phyloP scores from a whole-genome alignment of 2,329 filamentous ascomycete genomes.

The Bipolaris gigantea region DNA sequence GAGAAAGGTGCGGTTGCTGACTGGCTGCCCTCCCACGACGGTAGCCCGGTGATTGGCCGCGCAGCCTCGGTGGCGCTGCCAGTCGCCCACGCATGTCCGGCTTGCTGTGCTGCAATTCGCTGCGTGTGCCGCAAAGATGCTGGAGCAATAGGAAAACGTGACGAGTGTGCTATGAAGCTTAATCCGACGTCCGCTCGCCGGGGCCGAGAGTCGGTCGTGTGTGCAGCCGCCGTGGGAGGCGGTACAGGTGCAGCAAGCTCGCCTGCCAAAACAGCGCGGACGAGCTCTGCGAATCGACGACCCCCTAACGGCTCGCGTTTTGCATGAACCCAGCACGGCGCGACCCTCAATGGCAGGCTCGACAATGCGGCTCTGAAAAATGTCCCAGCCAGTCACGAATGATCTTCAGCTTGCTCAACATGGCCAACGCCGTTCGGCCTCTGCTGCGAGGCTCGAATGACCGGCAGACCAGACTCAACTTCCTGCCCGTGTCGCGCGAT shows the following conservation, averaged over 20 bases:
- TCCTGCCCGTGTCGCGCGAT: slow-evolving; percentile 35
- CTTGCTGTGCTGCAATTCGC: slow-evolving; percentile 24
- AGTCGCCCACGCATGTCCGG: slow-evolving; percentile 14
- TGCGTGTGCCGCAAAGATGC: slow-evolving; percentile 6
- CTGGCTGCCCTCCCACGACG: neutral
- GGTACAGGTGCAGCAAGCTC: slow-evolving; percentile 19
- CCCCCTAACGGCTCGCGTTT: slow-evolving; percentile 37
- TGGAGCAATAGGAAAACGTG: slow-evolving; percentile 9
- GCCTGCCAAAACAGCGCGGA: slow-evolving; percentile 23
- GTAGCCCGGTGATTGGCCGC: slow-evolving; percentile 19
- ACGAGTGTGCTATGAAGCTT: slow-evolving; percentile 19
- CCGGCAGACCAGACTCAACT: slow-evolving; percentile 35
- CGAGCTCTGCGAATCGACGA: slow-evolving; percentile 25
- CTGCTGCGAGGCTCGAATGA: slow-evolving; percentile 39
- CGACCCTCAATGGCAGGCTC: slow-evolving; percentile 36
- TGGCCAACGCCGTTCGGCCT: slow-evolving; percentile 34
- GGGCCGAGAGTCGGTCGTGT: slow-evolving; percentile 8
- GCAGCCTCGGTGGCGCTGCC: slow-evolving; percentile 21
- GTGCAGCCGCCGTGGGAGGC: slow-evolving; percentile 4
- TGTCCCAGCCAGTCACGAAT: slow-evolving; percentile 31
- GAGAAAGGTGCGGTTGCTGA: neutral
- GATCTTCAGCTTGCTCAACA: slow-evolving; percentile 19
- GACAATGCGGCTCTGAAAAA: slow-evolving; percentile 27
- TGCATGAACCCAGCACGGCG: slow-evolving; percentile 30
- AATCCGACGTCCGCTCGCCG: slow-evolving; percentile 14